Percentiles rank a stretch among this genome's conserved stretches.
Conservation (phyloP, 352 stramenopile genomes). For the Phytophthora megakarya region DNA sequence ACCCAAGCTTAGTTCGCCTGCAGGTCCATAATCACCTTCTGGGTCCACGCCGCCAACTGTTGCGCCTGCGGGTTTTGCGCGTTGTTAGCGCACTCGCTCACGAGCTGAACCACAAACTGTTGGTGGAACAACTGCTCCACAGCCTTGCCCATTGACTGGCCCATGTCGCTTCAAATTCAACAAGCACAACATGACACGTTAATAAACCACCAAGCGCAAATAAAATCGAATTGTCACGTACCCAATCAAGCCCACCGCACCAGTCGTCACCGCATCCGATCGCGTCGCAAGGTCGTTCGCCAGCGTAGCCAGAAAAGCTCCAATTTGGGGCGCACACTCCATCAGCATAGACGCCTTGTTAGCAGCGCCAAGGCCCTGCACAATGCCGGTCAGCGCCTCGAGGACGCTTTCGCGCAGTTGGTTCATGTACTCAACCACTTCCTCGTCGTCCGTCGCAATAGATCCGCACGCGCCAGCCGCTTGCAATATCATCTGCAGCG, state of each 20-base stretch:
- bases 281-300: constrained; percentile 80
- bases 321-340: constrained; percentile 84
- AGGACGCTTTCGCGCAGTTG: constrained; percentile 94
- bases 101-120: constrained; percentile 73
- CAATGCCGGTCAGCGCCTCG: constrained; percentile 96
- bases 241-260: constrained; percentile 90
- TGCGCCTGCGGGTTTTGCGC: constrained; percentile 68
- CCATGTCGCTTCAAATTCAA: constrained; percentile 76
- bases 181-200: constrained; percentile 28
- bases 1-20: constrained; percentile 49
- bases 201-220: not conserved
- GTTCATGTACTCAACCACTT: constrained; percentile 99
- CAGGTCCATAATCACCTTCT: constrained; percentile 77
- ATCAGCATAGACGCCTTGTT: constrained; percentile 87
- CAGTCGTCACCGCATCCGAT: constrained; percentile 91
- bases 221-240: constrained; percentile 36
- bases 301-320: constrained; percentile 89
- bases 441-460: constrained; percentile 94
- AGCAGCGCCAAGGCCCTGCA: constrained; percentile 93
- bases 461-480: constrained; percentile 85
- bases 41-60: constrained; percentile 75
- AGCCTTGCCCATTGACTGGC: constrained; percentile 72
- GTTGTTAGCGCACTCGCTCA: constrained; percentile 74
- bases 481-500: constrained; percentile 87
- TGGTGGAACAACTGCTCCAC: constrained; percentile 68